Evolutionary conservation across 257 asterid genomes (phyloP).

Genomic region (Catharanthus roseus): DNA sequence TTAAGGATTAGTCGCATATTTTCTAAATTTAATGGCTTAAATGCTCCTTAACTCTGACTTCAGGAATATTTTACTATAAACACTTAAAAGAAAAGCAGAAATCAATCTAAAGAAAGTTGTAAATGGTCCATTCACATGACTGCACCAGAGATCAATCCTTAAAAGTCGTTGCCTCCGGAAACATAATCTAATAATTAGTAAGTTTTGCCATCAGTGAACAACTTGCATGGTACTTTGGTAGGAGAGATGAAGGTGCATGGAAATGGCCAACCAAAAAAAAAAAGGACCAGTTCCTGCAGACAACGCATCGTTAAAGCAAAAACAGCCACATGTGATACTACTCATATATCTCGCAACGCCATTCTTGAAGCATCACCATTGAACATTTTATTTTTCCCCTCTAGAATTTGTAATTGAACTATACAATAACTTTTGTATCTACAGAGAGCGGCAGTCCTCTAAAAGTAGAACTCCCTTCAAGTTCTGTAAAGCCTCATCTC

Average conservation of each 20-base stretch:
- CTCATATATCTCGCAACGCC: neutral
- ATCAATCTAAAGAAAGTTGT: too few species aligned
- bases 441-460: conserved; percentile 8
- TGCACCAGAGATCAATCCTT: too few species aligned
- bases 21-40: too few species aligned
- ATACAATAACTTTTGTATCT: conserved; percentile 15
- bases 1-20: too few species aligned
- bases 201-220: neutral
- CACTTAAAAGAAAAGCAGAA: too few species aligned
- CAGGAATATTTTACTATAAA: too few species aligned
- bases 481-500: neutral
- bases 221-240: neutral
- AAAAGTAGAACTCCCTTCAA: neutral
- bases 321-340: neutral
- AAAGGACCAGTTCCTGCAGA: conserved; percentile 18
- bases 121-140: too few species aligned
- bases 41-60: too few species aligned
- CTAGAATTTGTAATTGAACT: neutral
- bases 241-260: neutral
- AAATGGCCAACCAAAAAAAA: conserved; percentile 17
- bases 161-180: too few species aligned
- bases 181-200: too few species aligned
- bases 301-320: neutral
- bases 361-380: conserved; percentile 9
- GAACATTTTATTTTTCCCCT: neutral